Base-by-base conservation (phyloP, 805 yeast species). In the Barnettozyma sp. region DNA sequence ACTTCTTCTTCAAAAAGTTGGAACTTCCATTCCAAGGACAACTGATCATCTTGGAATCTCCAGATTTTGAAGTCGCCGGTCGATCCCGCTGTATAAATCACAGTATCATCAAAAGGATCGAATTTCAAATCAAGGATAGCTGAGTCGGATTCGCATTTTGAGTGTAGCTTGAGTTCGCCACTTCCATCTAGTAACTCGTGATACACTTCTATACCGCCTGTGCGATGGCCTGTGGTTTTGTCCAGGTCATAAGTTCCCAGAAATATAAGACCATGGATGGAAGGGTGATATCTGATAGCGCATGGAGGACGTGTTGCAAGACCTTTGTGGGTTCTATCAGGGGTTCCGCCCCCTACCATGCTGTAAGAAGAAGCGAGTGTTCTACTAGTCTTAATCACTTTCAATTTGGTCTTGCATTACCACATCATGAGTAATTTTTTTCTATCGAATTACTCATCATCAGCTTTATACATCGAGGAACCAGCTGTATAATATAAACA, bases 171-270 rank as follows among this genome's bases (percentile, higher is more conserved):
- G 26, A 63, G 40, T 12, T 4, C 9, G n/a, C n/a, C n/a, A n/a
- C n/a, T n/a, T 1, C 41, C 34, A 6, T 50, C 44, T 2, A 38
- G 35, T 16, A 46, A 37, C 5, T 35, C 30, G 15, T 26, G 26
- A 33, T 61, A 69, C 2, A 69, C 48, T 35, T 73, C 81, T 2
- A 76, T 45, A 0, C 75, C 52, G 1, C 98, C 98, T 31, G 73
- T 68, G 39, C 96, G 65, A 1, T 52, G 45, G 2, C 81, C 78
- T 12, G 68, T 62, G 8, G 67, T 64, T 46, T 71, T 70, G 33
- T 84, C 77, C 24, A 90, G 63, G 37, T 80, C 73, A 54, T 92
- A 90, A 0, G 96, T 87, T 0, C 97, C 97, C 1, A 85, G 56
- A 9, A 85, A 52, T 2, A 85, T 44, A 8, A 71, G 51, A 0